A percentile compares a stretch with the other conserved stretches of the same genome.
Conservation (phyloP, 2,329 filamentous ascomycete genomes). For the Juglanconis juglandina region DNA sequence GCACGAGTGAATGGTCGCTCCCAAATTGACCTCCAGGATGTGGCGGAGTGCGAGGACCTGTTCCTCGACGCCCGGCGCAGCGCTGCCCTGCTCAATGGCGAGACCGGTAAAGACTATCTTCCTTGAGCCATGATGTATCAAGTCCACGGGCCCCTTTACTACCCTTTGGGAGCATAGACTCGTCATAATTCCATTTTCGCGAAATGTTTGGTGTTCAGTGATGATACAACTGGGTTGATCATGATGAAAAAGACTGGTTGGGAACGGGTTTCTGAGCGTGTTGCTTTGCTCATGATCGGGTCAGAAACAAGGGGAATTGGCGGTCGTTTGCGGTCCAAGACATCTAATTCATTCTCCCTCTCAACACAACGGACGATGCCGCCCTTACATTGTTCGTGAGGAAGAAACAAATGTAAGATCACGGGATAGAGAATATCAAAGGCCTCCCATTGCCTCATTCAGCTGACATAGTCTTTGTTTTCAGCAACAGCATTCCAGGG, state of each 20-base stretch:
- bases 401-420: constrained; percentile 20
- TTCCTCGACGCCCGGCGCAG: constrained; percentile 81
- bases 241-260: constrained; percentile 20
- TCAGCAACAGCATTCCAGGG: constrained; percentile 24
- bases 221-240: constrained; percentile 21
- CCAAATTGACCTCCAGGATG: constrained; percentile 73
- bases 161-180: constrained; percentile 15
- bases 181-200: constrained; percentile 27
- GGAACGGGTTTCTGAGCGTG: constrained; percentile 25
- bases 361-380: constrained; percentile 1
- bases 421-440: constrained; percentile 20
- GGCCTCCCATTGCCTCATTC: constrained; percentile 26
- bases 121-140: constrained; percentile 50
- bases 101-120: constrained; percentile 63
- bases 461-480: constrained; percentile 37
- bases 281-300: constrained; percentile 17
- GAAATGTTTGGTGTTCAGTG: constrained; percentile 19
- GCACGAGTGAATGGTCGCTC: constrained; percentile 77
- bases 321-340: constrained; percentile 14
- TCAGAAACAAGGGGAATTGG: constrained; percentile 9
- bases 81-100: constrained; percentile 63
- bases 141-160: constrained; percentile 13
- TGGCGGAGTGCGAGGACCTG: constrained; percentile 77
- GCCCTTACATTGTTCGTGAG: constrained; percentile 4
- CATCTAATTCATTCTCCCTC: constrained; percentile 9